Base-by-base conservation (phyloP, 768 basidiomycete species). In the Leccinellum rugosiceps region DNA sequence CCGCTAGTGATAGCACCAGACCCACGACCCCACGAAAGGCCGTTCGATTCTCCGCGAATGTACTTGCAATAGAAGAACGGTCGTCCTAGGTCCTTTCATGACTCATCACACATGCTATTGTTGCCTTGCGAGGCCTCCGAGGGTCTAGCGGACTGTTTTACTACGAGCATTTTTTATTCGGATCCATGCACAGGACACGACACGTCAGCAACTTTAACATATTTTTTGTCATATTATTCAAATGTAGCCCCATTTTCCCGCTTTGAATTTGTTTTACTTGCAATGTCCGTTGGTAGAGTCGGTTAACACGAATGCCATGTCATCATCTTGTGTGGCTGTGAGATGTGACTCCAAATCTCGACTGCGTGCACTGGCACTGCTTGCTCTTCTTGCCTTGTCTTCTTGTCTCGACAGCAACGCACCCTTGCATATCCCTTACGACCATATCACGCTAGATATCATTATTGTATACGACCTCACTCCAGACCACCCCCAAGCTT, bases 1-100 rank as follows among this genome's bases (percentile, higher is more conserved):
- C 72, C 17, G 68, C 65, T 30, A 72, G 70, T 50, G 66, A 72
- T 49, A 71, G 68, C 25, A 70, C 71, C 2, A 75, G 79, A 60
- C 72, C 77, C 5, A 66, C 72, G 17, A 81, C 77, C 0, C 80
- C 77, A 17, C 81, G 80, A 60, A 87, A 87, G 66, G 82, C 80
- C 2, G 85, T 87, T 35, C 79, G 85, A 49, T 87, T 87, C 68
- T 81, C 81, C n/a, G 73, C 77, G 25, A 75, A 78, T 59, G 72
- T 75, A 50, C 69, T 70, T 48, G 74, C 65, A 32, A 61, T 68
- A 48, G 63, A 67, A 55, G 55, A 70, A 44, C 63, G 47, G 31
- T 43, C 57, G 13, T 55, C 59, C n/a, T 67, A 65, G 57, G 47
- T 25, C 57, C 45, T 46, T 28, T 35, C 17, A 44, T 48, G 43